Conservation (phyloP, 2,329 filamentous ascomycete species). For the Ophiostoma sp. region DNA sequence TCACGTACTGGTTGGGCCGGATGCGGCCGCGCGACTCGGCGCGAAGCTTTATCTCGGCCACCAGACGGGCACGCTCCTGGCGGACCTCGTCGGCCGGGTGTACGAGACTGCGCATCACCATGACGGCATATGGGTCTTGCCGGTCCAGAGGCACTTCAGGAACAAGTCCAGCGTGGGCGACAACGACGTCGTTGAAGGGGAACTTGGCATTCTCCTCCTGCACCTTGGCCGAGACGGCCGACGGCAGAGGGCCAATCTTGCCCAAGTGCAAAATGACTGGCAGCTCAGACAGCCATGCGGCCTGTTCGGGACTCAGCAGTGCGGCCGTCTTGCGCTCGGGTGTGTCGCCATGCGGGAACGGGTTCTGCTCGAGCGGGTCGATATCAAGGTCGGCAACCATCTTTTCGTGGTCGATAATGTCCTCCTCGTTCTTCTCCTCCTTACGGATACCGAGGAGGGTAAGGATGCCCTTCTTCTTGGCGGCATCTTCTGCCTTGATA, state of each 20-base stretch:
- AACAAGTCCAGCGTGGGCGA: constrained; percentile 82
- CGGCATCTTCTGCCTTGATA: constrained; percentile 8
- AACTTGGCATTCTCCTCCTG: constrained; percentile 15
- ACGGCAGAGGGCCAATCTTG: constrained; percentile 38
- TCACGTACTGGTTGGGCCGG: constrained; percentile 20
- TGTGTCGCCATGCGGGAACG: constrained; percentile 36
- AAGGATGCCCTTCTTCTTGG: constrained; percentile 9
- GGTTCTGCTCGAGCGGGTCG: constrained; percentile 23
- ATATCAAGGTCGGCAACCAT: constrained; percentile 16
- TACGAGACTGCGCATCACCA: constrained; percentile 85
- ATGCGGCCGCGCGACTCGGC: constrained; percentile 26
- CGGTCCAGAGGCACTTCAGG: constrained; percentile 64
- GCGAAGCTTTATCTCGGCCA: constrained; percentile 36
- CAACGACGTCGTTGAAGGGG: constrained; percentile 51
- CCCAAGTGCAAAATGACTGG: constrained; percentile 76
- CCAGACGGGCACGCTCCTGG: constrained; percentile 31
- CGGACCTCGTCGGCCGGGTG: constrained; percentile 52
- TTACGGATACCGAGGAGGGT: constrained; percentile 5
- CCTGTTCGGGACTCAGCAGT: constrained; percentile 51
- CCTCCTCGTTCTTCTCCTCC: constrained; percentile 21
- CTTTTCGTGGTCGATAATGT: constrained; percentile 22
- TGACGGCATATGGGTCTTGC: constrained; percentile 73
- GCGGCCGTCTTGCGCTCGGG: constrained; percentile 45
- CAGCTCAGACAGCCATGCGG: constrained; percentile 62
- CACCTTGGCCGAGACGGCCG: constrained; percentile 36